phyloP scores from a whole-genome alignment of 2,329 filamentous ascomycete genomes.

The Fusarium foetens region DNA sequence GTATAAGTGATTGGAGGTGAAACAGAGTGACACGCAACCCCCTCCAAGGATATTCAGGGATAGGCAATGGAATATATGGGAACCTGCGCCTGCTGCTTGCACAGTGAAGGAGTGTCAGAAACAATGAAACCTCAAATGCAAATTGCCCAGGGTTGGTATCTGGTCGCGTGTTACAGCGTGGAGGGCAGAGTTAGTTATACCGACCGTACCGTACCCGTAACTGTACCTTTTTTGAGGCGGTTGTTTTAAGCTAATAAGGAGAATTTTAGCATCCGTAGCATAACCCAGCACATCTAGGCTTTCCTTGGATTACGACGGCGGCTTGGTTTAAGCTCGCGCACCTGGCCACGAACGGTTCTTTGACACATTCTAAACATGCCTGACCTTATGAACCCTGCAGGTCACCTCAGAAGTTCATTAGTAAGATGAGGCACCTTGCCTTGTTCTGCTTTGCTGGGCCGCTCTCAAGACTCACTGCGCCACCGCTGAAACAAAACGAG shows the following conservation, averaged over 20 bases:
- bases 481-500: slow-evolving; percentile 26
- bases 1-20: slow-evolving; percentile 26
- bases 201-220: background rate
- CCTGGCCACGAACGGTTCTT: background rate
- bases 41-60: slow-evolving; percentile 15
- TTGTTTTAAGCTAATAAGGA: slow-evolving; percentile 8
- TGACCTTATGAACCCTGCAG: background rate
- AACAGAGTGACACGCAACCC: slow-evolving; percentile 37
- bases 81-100: background rate
- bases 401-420: background rate
- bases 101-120: background rate
- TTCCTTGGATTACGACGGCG: background rate
- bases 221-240: background rate
- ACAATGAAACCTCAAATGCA: background rate
- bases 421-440: background rate
- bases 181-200: background rate
- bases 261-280: background rate
- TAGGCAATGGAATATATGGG: background rate
- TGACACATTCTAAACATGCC: background rate
- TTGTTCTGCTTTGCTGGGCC: slow-evolving; percentile 1
- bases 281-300: background rate
- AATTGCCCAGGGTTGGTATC: slow-evolving; percentile 31
- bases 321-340: background rate
- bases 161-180: slow-evolving; percentile 37
- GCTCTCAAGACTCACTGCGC: background rate